Conservation (phyloP, 129 eudicot species). For the Helichrysum umbraculigerum region DNA sequence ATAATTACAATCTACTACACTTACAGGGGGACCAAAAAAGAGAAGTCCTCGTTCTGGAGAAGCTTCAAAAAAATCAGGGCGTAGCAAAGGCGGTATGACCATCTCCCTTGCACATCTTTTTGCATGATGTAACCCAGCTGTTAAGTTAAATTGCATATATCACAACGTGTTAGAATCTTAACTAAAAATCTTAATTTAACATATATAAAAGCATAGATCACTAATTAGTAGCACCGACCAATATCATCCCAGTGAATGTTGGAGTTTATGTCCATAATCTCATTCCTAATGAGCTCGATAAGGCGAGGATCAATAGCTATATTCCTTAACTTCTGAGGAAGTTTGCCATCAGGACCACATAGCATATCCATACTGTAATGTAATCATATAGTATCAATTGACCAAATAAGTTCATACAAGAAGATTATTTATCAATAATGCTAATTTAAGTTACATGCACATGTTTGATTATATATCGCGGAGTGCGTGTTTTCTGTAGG, state of each 20-base stretch:
- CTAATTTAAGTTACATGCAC: too few relatives aligned
- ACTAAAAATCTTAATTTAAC: too few relatives aligned
- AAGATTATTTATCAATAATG: too few relatives aligned
- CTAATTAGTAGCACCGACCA: not conserved
- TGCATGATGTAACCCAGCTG: slow-evolving; percentile 90
- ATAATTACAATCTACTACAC: too few relatives aligned
- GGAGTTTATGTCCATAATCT: not conserved
- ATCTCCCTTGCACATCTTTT: slow-evolving; percentile 88
- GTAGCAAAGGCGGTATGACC: slow-evolving; percentile 86
- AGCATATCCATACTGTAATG: too few relatives aligned
- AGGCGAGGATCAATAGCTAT: not conserved
- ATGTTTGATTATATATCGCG: too few relatives aligned
- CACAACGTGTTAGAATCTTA: too few relatives aligned
- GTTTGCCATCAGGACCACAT: not conserved
- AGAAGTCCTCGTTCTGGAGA: slow-evolving; percentile 94
- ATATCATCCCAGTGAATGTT: not conserved
- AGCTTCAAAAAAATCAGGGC: slow-evolving; percentile 84
- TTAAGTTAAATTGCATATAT: not conserved
- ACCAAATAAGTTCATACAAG: too few relatives aligned
- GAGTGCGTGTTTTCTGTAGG: too few relatives aligned
- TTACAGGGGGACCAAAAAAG: slow-evolving; percentile 87
- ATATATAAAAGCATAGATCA: too few relatives aligned
- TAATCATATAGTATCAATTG: too few relatives aligned
- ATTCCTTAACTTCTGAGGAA: not conserved
- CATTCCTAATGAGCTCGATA: not conserved